These are phyloP conservation scores for Pichia sorboxylosa DNA, from an alignment of 1,139 yeast genomes.

Conservation along the genomic window DNA sequence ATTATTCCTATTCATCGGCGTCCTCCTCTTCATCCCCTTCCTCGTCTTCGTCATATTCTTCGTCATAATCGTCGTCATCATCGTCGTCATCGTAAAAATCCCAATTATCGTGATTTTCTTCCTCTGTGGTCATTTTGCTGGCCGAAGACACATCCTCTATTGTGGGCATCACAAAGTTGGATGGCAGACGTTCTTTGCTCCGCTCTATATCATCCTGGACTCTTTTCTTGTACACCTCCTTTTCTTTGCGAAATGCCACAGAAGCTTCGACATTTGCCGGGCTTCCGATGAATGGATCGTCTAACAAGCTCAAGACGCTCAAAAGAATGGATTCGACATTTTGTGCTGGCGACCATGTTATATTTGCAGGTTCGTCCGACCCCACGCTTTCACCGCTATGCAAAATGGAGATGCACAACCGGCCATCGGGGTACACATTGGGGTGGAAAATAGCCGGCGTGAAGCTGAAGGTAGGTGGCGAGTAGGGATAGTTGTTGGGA, in stretches of 20 bases:
- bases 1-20: no score
- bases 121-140: constrained; percentile 25
- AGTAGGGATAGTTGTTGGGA: constrained; percentile 82
- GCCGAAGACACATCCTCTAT: constrained; percentile 30
- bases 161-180: constrained; percentile 73
- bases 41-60: constrained; percentile 25
- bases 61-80: constrained; percentile 33
- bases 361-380: constrained; percentile 83
- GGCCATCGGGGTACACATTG: constrained; percentile 87
- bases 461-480: constrained; percentile 91
- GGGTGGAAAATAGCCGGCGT: constrained; percentile 96
- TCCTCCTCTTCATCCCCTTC: constrained; percentile 23
- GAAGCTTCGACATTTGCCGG: constrained; percentile 98
- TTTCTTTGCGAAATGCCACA: constrained; percentile 77
- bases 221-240: constrained; percentile 66
- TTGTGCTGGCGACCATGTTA: constrained; percentile 96
- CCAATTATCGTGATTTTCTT: constrained; percentile 77
- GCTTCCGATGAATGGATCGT: constrained; percentile 79
- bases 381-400: constrained; percentile 73
- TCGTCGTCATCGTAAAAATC: constrained; percentile 45
- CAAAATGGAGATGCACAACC: constrained; percentile 84
- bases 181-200: constrained; percentile 76
- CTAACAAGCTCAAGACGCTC: constrained; percentile 78
- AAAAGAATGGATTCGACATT: constrained; percentile 85
- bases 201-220: constrained; percentile 76